Conservation (phyloP, 2,329 filamentous ascomycete species). For the Decorospora gaudefroyi region DNA sequence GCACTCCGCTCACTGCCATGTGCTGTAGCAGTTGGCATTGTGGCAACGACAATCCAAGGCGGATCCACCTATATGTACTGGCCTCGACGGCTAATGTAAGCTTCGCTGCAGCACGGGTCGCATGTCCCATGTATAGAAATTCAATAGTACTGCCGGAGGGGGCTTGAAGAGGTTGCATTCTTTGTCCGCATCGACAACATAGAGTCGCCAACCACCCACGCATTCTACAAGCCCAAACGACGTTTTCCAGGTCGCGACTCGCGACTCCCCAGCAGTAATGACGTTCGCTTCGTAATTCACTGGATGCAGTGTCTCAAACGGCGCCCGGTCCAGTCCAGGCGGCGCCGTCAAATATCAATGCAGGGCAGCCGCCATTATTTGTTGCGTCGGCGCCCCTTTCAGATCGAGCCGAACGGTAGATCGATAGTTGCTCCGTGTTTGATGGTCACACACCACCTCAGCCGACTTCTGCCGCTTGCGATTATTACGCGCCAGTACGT, state of each 20-base stretch:
- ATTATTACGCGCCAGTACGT: conserved; percentile 20
- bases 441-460: conserved; percentile 17
- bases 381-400: conserved; percentile 11
- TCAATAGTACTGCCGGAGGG: conserved; percentile 5
- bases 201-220: conserved; percentile 8
- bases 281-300: conserved; percentile 12
- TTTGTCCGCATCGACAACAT: conserved; percentile 1
- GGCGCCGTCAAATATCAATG: conserved; percentile 10
- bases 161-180: conserved; percentile 11
- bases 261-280: conserved; percentile 12
- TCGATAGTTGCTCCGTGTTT: conserved; percentile 21
- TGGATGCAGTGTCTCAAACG: conserved; percentile 11
- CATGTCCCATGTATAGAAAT: conserved; percentile 12
- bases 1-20: conserved; percentile 1
- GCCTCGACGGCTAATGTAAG: conserved; percentile 13
- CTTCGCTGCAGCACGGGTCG: conserved; percentile 8
- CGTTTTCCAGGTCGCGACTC: too few species aligned
- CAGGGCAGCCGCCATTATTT: conserved; percentile 15
- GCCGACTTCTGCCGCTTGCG: conserved; percentile 22
- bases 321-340: conserved; percentile 7
- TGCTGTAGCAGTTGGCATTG: too few species aligned
- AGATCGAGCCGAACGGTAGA: conserved; percentile 20
- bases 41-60: conserved; percentile 2
- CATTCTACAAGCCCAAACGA: too few species aligned
- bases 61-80: conserved; percentile 11